These are phyloP conservation scores for Cryptosporidium sp. DNA, from an alignment of 169 alveolate species.

Conservation along the genomic window DNA sequence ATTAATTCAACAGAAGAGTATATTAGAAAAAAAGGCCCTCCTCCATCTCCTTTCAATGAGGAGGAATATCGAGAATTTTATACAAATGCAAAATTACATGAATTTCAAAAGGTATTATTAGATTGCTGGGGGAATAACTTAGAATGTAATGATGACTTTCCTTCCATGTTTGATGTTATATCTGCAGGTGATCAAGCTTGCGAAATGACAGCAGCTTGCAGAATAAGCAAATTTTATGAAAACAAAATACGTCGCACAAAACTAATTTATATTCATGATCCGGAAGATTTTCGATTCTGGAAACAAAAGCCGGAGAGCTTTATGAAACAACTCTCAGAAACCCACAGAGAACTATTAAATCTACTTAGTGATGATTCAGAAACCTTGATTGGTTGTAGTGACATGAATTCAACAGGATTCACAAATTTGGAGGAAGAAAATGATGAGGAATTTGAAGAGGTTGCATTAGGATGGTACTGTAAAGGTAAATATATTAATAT, in stretches of 20 bases:
- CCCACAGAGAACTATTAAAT: conserved; percentile 47
- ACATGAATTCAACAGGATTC: conserved; percentile 53
- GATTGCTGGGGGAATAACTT: conserved; percentile 51
- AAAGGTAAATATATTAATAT: conserved; percentile 56
- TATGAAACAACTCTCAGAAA: conserved; percentile 33
- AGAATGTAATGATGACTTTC: background rate
- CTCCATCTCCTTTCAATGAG: conserved; percentile 78
- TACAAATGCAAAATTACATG: conserved; percentile 77
- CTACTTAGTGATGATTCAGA: conserved; percentile 58
- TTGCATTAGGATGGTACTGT: conserved; percentile 42
- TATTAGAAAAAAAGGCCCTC: conserved; percentile 76
- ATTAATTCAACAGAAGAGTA: conserved; percentile 79
- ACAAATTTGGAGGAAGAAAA: conserved; percentile 34
- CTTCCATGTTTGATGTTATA: conserved; percentile 68
- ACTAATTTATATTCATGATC: conserved; percentile 56
- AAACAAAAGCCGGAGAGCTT: conserved; percentile 69
- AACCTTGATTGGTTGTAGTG: conserved; percentile 55
- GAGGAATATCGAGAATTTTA: conserved; percentile 79
- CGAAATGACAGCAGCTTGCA: conserved; percentile 80
- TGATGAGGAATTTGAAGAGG: conserved; percentile 77
- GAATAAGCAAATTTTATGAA: conserved; percentile 73
- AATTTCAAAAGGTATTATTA: conserved; percentile 69
- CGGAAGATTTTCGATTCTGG: conserved; percentile 74
- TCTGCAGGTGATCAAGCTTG: conserved; percentile 82
- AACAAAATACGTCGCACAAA: conserved; percentile 52